Base-by-base conservation (phyloP, 139 green algal genomes). In the Chlorella sorokiniana region DNA sequence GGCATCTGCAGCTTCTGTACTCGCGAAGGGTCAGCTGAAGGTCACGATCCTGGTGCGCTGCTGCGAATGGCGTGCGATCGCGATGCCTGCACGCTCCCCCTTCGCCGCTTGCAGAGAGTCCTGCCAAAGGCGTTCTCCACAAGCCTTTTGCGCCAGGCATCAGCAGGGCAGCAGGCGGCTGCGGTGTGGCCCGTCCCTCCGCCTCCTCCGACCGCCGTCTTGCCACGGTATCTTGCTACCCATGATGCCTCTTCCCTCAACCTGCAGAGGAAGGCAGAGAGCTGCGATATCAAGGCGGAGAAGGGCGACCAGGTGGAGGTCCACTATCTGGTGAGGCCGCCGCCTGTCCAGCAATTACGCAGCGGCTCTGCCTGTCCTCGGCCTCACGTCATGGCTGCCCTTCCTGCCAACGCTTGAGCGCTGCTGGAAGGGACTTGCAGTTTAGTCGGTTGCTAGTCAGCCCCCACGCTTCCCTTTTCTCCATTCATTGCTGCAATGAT, bases 271-370 rank as follows among this genome's bases (percentile, higher is more conserved):
- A 77, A 76, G 67, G 63, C 65, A 5, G 52, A 75, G 4, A 61
- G 10, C 31, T 86, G 82, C 76, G 29, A 48, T 16, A 27, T 83
- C 61, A 79, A 67, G 42, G 82, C 82, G 22, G 69, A 76, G 33
- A 83, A 79, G 11, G 82, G 82, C 1, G 82, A 86, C 51, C 37
- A 38, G 14, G 82, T 86, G 67, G 38, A 63, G 61, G 81, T 79
- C 38, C 76, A 75, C 35, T 81, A 81, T 61, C 63, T 42, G 75
- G 75, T 81, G 61, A 29, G 75, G 9, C 20, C 8, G 44, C 9
- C 56, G n/a, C 18, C 23, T 65, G 56, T 33, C 6, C 18, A 33
- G 56, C 56, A 6, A 33, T 59, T 59, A 59, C 16, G n/a, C n/a
- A n/a, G n/a, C n/a, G n/a, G n/a, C n/a, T n/a, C n/a, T n/a, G n/a